Evolutionary conservation across 805 yeast genomes (phyloP).

Genomic region (Lipomyces sp.): DNA sequence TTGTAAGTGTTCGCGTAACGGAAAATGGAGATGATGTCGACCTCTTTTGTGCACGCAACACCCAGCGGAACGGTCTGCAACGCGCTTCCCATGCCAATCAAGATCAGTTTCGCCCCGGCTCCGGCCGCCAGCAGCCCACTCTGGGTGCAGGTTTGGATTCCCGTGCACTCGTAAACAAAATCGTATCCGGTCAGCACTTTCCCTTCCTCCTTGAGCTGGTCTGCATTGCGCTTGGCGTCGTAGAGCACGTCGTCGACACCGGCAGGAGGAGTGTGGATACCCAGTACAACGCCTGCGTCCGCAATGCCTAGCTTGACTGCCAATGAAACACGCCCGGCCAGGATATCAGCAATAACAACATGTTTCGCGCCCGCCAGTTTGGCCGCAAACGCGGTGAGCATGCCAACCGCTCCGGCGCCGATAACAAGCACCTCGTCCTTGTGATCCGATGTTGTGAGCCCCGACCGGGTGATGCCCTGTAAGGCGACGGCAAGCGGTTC

Average conservation of each 20-base stretch:
- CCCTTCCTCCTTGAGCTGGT: not conserved
- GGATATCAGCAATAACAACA: constrained; percentile 57
- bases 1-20: constrained; percentile 57
- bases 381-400: constrained; percentile 58
- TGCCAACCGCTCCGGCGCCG: constrained; percentile 55
- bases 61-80: constrained; percentile 49
- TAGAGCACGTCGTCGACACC: too few species aligned
- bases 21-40: constrained; percentile 49
- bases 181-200: not conserved
- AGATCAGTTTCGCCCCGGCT: constrained; percentile 46
- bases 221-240: not conserved
- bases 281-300: too few species aligned
- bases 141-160: constrained; percentile 47
- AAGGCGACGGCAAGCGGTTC: constrained; percentile 62
- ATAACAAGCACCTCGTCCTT: constrained; percentile 45
- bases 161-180: constrained; percentile 48
- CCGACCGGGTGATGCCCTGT: constrained; percentile 51
- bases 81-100: constrained; percentile 52
- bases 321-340: constrained; percentile 35
- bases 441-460: too few species aligned
- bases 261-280: not conserved
- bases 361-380: not conserved
- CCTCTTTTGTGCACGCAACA: constrained; percentile 49
- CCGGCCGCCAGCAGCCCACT: constrained; percentile 46
- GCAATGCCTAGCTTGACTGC: constrained; percentile 26